Evolutionary conservation across 1,284 basidiomycete species (phyloP), one percentile per base, ranked within the genome.

Genomic region (Moesziomyces parantarcticus): DNA sequence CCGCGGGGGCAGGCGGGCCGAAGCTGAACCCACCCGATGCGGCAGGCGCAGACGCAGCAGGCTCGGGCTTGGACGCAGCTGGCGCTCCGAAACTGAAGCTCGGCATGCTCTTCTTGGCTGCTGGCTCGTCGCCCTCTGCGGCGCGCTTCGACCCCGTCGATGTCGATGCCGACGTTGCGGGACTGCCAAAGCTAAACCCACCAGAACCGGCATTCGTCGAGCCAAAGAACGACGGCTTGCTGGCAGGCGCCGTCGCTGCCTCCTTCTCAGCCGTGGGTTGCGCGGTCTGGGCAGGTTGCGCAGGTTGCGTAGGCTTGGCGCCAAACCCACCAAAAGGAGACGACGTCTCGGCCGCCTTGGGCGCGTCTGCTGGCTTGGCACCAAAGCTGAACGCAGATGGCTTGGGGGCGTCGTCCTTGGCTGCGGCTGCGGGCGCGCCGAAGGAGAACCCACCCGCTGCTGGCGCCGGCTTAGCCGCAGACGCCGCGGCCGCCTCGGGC

Each of bases 31-130:
- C 49, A 14, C 43, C 21, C 5, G 45, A 23, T 10, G 46, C n/a
- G n/a, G n/a, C 47, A 10, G 69, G 39, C 18, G 50, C 23, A 21
- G 56, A 16, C 13, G 14, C 34, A 16, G 34, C 34, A 7, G 34
- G 4, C 10, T 36, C 34, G 25, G 42, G 50, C 40, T 51, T 41
- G 16, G 50, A 29, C 13, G 61, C 45, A 39, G 62, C 41, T 3
- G 60, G 42, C n/a, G 64, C 43, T 18, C 75, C 71, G 45, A 73
- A 77, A 14, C 76, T 63, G 50, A 76, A 79, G 39, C 62, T 66
- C 3, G 59, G 63, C 52, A 58, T 62, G 41, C 60, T 58, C 61
- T 67, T 68, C 45, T 63, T 71, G 18, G 74, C 58, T 23, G 58
- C 51, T 0, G 74, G 55, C 50, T 68, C 71, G 5, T 39, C 53